phyloP scores from a whole-genome alignment of 2,329 filamentous ascomycete genomes.

The Amphichorda felina region DNA sequence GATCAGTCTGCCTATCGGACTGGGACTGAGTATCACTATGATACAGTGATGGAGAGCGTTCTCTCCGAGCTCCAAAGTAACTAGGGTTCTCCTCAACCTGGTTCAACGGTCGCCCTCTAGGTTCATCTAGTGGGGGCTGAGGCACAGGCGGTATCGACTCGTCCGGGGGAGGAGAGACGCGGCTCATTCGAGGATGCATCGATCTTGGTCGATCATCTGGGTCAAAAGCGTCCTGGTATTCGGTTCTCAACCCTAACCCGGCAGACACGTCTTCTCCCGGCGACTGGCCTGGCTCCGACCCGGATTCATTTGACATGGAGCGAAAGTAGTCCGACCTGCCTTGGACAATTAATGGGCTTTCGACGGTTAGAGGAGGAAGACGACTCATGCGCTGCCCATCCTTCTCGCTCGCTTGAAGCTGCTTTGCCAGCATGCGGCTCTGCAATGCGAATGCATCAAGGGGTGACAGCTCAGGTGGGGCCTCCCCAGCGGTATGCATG shows the following conservation, averaged over 20 bases:
- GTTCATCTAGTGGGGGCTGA: constrained; percentile 24
- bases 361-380: constrained; percentile 69
- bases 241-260: constrained; percentile 35
- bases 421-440: constrained; percentile 74
- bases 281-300: constrained; percentile 27
- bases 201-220: constrained; percentile 52
- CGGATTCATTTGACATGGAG: constrained; percentile 54
- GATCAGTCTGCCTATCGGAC: constrained; percentile 12
- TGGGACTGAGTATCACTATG: constrained; percentile 24
- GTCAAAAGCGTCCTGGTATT: constrained; percentile 43
- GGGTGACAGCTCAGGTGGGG: constrained; percentile 83
- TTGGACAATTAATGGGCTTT: constrained; percentile 65
- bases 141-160: constrained; percentile 32
- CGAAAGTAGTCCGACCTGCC: constrained; percentile 74
- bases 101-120: constrained; percentile 27
- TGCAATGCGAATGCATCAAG: constrained; percentile 92
- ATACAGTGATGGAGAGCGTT: constrained; percentile 45
- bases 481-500: constrained; percentile 65
- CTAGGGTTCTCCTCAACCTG: constrained; percentile 25
- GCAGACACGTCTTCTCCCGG: constrained; percentile 12
- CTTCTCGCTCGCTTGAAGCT: constrained; percentile 69
- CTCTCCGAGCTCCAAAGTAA: constrained; percentile 41
- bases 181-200: constrained; percentile 65
- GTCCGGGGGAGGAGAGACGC: constrained; percentile 39
- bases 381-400: constrained; percentile 73